Conservation (phyloP, 306 rosid genomes). For the Benincasa hispida region DNA sequence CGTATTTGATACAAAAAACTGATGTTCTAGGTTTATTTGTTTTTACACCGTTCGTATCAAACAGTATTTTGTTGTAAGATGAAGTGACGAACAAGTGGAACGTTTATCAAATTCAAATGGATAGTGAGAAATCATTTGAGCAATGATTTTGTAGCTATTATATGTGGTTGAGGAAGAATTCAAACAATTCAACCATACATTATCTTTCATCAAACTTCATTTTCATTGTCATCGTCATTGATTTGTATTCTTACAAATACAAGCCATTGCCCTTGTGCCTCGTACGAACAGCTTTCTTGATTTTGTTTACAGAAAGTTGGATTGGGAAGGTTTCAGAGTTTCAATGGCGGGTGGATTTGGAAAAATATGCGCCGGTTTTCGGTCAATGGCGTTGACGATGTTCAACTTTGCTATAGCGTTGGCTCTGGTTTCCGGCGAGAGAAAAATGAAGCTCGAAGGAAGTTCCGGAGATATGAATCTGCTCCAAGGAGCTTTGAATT, state of each 20-base stretch:
- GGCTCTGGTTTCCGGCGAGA: constrained; percentile 47
- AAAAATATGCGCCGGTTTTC: constrained; percentile 24
- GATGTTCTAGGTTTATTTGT: not conserved
- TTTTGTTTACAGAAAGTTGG: too few species aligned
- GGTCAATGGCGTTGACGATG: constrained; percentile 29
- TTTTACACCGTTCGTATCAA: not conserved
- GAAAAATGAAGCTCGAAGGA: constrained; percentile 30
- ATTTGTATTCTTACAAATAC: not conserved
- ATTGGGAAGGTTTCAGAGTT: not conserved
- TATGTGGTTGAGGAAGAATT: not conserved
- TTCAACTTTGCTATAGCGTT: constrained; percentile 22
- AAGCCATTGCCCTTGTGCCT: not conserved
- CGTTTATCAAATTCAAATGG: not conserved
- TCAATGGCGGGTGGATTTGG: constrained; percentile 20
- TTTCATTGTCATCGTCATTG: too few species aligned
- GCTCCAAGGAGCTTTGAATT: constrained; percentile 34
- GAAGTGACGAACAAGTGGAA: not conserved
- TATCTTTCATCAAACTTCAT: not conserved
- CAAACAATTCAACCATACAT: not conserved
- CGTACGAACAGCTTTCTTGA: not conserved
- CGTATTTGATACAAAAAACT: not conserved
- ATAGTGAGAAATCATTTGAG: not conserved
- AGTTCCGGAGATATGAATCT: constrained; percentile 17
- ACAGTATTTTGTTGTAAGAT: not conserved
- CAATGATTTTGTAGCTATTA: not conserved